Percentiles rank a stretch among this genome's conserved stretches.
Evolutionary conservation across 2,329 filamentous ascomycete species (phyloP).

Genomic region (Chaetomiaceae sp.): DNA sequence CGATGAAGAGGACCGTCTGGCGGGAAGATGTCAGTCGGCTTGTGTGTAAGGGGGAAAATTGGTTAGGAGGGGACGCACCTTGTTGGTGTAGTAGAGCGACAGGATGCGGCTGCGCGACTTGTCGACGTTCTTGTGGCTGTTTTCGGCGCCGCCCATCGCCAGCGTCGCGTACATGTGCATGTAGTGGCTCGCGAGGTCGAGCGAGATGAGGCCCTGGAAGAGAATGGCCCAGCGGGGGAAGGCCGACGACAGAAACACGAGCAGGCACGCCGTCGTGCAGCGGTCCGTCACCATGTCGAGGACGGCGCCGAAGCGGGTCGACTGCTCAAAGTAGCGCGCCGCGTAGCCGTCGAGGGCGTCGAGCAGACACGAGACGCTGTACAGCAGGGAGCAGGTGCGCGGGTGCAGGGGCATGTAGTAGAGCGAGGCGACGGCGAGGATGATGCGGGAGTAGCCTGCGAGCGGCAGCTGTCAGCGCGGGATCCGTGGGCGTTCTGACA

Average conservation of each 20-base stretch:
- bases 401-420: conserved; percentile 99
- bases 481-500: too few species aligned
- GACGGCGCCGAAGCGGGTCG: conserved; percentile 91
- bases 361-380: conserved; percentile 90
- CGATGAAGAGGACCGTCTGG: conserved; percentile 83
- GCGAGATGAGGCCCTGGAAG: conserved; percentile 87
- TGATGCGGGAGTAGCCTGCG: conserved; percentile 69
- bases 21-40: background rate
- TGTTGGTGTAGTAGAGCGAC: conserved; percentile 96
- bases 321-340: conserved; percentile 84
- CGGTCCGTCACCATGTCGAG: conserved; percentile 99
- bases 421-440: conserved; percentile 82
- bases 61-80: conserved; percentile 51
- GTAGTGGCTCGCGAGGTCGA: conserved; percentile 95
- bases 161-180: conserved; percentile 98
- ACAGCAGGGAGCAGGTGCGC: conserved; percentile 87
- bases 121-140: conserved; percentile 90
- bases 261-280: conserved; percentile 89
- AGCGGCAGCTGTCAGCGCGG: background rate
- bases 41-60: too few species aligned
- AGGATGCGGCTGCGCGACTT: conserved; percentile 82
- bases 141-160: conserved; percentile 75
- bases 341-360: conserved; percentile 93
- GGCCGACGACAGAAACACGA: conserved; percentile 90
- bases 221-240: conserved; percentile 92